Evolutionary conservation across 805 yeast genomes (phyloP).

Genomic region (Suhomyces xylopsoci): DNA sequence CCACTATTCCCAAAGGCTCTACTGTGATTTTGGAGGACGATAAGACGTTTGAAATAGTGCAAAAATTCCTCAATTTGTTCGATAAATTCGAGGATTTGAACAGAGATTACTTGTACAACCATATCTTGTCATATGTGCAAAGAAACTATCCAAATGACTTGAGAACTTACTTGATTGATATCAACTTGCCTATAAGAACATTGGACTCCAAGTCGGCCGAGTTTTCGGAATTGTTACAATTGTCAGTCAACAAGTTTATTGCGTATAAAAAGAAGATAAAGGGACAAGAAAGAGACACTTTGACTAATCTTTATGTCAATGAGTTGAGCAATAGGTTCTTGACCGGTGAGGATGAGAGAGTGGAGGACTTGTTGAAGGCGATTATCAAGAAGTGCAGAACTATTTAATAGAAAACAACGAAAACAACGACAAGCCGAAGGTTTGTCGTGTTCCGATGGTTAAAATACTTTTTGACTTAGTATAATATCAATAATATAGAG

Average conservation of each 20-base stretch:
- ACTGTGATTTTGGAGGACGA: conserved; percentile 29
- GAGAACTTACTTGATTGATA: conserved; percentile 49
- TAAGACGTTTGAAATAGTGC: conserved; percentile 38
- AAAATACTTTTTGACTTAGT: too few relatives aligned
- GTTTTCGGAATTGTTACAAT: conserved; percentile 62
- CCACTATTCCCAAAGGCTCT: conserved; percentile 22
- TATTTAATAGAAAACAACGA: not conserved
- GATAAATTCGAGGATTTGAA: conserved; percentile 70
- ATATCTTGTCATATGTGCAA: conserved; percentile 56
- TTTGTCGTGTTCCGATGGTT: too few relatives aligned
- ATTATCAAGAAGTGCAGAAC: conserved; percentile 38
- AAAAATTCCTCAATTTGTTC: conserved; percentile 51
- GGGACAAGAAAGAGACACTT: conserved; percentile 25
- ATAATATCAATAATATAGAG: too few relatives aligned
- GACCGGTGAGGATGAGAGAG: conserved; percentile 21
- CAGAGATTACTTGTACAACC: conserved; percentile 62
- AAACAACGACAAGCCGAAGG: too few relatives aligned
- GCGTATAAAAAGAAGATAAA: conserved; percentile 52
- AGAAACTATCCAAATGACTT: conserved; percentile 36
- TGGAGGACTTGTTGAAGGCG: conserved; percentile 34
- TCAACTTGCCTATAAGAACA: conserved; percentile 66
- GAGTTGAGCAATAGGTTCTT: conserved; percentile 25
- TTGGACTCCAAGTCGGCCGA: conserved; percentile 32
- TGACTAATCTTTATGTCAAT: conserved; percentile 28
- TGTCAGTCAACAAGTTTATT: conserved; percentile 65